phyloP scores from a whole-genome alignment of 1,139 yeast genomes.

The Arxiozyma slooffiae region DNA sequence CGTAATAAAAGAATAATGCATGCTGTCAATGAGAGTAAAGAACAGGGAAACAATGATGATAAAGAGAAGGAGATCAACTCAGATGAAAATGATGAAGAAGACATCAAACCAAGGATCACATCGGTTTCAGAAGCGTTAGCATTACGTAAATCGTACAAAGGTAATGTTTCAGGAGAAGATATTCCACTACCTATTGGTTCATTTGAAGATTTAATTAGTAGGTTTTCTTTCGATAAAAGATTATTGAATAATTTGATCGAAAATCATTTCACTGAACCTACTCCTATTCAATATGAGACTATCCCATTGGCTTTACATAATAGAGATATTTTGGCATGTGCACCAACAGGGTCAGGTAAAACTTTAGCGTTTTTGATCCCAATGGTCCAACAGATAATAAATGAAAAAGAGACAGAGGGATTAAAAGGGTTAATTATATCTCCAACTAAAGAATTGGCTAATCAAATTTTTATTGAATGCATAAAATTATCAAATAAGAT shows the following conservation, averaged over 20 bases:
- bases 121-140: constrained; percentile 47
- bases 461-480: constrained; percentile 70
- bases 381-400: constrained; percentile 47
- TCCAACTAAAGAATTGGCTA: constrained; percentile 88
- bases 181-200: constrained; percentile 83
- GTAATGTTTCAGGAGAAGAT: constrained; percentile 68
- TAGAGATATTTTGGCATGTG: constrained; percentile 76
- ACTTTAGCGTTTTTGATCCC: constrained; percentile 85
- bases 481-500: constrained; percentile 42
- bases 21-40: constrained; percentile 20
- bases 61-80: constrained; percentile 18
- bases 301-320: constrained; percentile 58
- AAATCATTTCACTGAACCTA: constrained; percentile 72
- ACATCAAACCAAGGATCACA: constrained; percentile 40
- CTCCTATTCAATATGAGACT: constrained; percentile 83
- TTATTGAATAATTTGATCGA: constrained; percentile 57
- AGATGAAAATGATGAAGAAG: constrained; percentile 26
- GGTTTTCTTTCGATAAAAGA: constrained; percentile 57
- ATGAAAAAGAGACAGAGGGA: constrained; percentile 32
- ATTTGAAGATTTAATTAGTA: constrained; percentile 62
- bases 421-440: constrained; percentile 73
- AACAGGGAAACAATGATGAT: constrained; percentile 16
- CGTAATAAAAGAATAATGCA: constrained; percentile 41
- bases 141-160: constrained; percentile 46
- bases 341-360: constrained; percentile 93